Percentiles rank a stretch among this genome's conserved stretches.
Evolutionary conservation across 371 early-diverging fungal genomes (phyloP).

Genomic region (Rhizopus delemar): DNA sequence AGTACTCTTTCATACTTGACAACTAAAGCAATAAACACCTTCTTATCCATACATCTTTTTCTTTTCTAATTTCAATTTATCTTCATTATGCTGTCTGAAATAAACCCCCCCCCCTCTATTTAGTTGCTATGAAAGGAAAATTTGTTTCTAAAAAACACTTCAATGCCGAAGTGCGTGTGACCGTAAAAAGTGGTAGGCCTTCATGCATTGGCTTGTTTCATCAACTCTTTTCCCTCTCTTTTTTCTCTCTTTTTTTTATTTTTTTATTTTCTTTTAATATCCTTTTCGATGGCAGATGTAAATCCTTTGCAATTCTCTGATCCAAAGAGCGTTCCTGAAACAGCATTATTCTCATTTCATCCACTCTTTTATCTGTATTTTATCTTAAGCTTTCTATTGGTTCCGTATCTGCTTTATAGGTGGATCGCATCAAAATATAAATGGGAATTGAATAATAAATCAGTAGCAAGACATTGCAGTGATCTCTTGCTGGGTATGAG

Average conservation of each 20-base stretch:
- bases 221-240: no score
- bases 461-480: conserved; percentile 66
- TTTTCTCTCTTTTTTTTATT: not conserved
- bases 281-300: not conserved
- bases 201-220: not conserved
- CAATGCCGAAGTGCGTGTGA: no score
- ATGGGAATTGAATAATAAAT: conserved; percentile 69
- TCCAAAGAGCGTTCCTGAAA: conserved; percentile 16
- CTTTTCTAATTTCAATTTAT: no score
- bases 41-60: no score
- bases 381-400: conserved; percentile 54
- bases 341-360: conserved; percentile 51
- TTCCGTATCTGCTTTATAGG: conserved; percentile 61
- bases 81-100: no score
- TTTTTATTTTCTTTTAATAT: conserved; percentile 5
- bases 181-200: no score
- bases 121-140: no score
- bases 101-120: no score
- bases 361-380: conserved; percentile 57
- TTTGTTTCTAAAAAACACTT: no score
- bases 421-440: conserved; percentile 57
- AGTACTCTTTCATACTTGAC: no score
- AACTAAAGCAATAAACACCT: no score
- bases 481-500: conserved; percentile 59
- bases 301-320: conserved; percentile 11